Conservation (phyloP, 2,329 filamentous ascomycete genomes). For the Cordyceps farinosa region DNA sequence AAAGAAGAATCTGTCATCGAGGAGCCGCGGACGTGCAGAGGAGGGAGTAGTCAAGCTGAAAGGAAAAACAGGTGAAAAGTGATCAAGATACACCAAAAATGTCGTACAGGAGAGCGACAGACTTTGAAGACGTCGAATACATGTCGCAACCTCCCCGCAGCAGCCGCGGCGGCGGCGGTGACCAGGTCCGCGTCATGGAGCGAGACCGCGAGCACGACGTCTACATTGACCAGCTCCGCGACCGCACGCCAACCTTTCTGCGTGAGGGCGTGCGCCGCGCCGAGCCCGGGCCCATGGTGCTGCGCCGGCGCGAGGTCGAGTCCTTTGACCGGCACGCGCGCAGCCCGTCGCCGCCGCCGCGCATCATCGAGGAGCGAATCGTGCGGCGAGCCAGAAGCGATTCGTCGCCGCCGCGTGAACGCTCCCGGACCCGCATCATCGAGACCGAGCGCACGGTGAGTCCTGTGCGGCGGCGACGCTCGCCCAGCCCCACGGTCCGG, state of each 20-base stretch:
- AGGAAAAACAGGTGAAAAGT: neutral
- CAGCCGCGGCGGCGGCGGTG: neutral
- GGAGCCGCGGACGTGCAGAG: neutral
- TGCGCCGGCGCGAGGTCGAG: constrained; percentile 54
- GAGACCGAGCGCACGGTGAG: constrained; percentile 39
- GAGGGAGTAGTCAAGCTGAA: neutral
- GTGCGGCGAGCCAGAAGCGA: constrained; percentile 42
- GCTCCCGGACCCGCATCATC: constrained; percentile 34
- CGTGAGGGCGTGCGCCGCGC: constrained; percentile 46
- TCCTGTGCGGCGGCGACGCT: constrained; percentile 33
- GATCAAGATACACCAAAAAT: neutral
- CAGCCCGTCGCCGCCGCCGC: constrained; percentile 38
- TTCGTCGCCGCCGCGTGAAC: constrained; percentile 37
- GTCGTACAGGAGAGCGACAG: constrained; percentile 18
- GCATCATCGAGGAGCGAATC: constrained; percentile 38
- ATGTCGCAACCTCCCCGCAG: constrained; percentile 4
- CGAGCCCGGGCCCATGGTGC: constrained; percentile 51
- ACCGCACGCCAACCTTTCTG: constrained; percentile 48
- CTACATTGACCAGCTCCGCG: constrained; percentile 24
- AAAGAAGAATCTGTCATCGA: neutral
- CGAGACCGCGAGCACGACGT: constrained; percentile 39
- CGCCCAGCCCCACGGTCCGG: constrained; percentile 33
- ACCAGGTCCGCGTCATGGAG: constrained; percentile 41
- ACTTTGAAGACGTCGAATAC: constrained; percentile 36
- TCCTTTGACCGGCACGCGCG: constrained; percentile 48